Conservation (phyloP, 129 eudicot species). For the Flaveria brownii region DNA sequence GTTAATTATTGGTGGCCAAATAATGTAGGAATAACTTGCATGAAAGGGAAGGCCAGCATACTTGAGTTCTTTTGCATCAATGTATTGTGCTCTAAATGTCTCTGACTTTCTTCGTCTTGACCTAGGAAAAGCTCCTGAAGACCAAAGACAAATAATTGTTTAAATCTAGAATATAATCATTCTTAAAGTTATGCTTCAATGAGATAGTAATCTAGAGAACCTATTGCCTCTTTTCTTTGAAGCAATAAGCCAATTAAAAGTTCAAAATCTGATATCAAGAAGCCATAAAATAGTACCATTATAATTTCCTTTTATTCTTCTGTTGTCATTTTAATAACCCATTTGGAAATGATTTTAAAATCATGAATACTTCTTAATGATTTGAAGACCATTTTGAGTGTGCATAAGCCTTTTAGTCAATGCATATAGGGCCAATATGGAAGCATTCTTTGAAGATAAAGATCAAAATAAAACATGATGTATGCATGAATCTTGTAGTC, state of each 20-base stretch:
- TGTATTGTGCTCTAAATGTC: slow-evolving; percentile 92
- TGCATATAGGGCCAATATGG: background rate
- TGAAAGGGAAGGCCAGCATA: slow-evolving; percentile 26
- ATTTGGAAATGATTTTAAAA: background rate
- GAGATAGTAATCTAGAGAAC: background rate
- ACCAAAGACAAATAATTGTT: slow-evolving; percentile 18
- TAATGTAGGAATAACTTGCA: background rate
- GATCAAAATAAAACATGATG: background rate
- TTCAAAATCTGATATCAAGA: background rate
- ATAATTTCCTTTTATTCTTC: background rate
- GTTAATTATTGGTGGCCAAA: slow-evolving; percentile 8
- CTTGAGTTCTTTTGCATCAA: slow-evolving; percentile 75
- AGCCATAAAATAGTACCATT: background rate
- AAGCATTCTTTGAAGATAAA: slow-evolving; percentile 4
- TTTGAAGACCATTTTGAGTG: background rate
- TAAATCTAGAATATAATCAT: background rate
- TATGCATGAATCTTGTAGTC: background rate
- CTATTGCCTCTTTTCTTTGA: background rate
- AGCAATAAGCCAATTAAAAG: too few relatives aligned
- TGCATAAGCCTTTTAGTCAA: slow-evolving; percentile 16
- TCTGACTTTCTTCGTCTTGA: slow-evolving; percentile 90
- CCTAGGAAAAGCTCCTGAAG: slow-evolving; percentile 62
- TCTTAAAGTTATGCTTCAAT: background rate
- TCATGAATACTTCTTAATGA: slow-evolving; percentile 5
- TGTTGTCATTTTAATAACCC: background rate